Conservation (phyloP, 306 rosid species). For the Fagus sylvatica region DNA sequence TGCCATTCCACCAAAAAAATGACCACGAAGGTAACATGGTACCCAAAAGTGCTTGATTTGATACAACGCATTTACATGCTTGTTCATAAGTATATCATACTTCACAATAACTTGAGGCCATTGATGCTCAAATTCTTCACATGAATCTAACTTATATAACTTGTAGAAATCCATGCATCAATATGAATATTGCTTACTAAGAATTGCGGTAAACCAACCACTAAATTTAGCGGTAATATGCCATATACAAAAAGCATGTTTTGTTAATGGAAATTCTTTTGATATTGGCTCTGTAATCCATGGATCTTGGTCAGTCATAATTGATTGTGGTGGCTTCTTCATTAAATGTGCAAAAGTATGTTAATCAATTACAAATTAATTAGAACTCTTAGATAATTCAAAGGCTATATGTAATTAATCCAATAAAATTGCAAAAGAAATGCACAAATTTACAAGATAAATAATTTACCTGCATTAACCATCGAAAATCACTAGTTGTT, state of each 20-base stretch:
- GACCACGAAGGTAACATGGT: conserved; percentile 1
- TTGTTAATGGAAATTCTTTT: background rate
- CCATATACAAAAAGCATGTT: background rate
- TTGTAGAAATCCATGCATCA: no score
- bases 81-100: background rate
- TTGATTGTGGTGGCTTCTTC: background rate
- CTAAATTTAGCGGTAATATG: background rate
- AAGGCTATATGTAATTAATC: no score
- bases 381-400: no score
- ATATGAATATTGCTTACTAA: no score
- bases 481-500: background rate
- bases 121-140: conserved; percentile 15
- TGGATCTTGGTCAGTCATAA: background rate
- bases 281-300: background rate
- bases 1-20: conserved; percentile 16
- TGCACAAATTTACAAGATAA: background rate
- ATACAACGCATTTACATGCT: background rate
- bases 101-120: background rate
- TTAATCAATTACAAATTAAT: background rate
- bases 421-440: background rate
- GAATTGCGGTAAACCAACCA: background rate
- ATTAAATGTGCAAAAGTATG: background rate
- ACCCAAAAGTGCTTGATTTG: background rate
- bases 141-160: no score
- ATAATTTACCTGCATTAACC: background rate